phyloP scores from a whole-genome alignment of 208 protist species.

The Acanthamoeba royreba region DNA sequence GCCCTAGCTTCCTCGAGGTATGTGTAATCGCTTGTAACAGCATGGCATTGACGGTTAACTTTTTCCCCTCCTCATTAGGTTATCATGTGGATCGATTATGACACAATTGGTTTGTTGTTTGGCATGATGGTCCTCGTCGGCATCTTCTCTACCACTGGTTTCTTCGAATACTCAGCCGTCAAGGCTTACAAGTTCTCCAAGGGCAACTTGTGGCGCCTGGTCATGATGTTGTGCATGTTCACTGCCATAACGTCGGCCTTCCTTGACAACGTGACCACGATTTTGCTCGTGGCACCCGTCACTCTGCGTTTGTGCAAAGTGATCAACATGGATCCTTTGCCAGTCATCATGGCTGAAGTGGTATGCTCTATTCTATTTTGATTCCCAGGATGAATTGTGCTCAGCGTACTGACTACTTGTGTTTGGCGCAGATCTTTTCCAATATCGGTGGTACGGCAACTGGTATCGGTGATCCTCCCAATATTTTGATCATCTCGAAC shows the following conservation, averaged over 20 bases:
- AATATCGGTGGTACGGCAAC: conserved; percentile 74
- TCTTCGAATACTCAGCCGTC: conserved; percentile 72
- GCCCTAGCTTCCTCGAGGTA: not conserved
- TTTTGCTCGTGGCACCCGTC: conserved; percentile 78
- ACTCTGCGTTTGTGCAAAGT: conserved; percentile 70
- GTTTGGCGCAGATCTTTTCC: too few species aligned
- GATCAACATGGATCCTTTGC: conserved; percentile 71
- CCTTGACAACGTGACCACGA: conserved; percentile 82
- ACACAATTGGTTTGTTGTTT: conserved; percentile 60
- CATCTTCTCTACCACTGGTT: conserved; percentile 69
- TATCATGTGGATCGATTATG: conserved; percentile 68
- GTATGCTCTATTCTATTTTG: too few species aligned
- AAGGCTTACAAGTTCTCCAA: conserved; percentile 63
- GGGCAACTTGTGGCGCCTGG: conserved; percentile 62
- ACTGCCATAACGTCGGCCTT: conserved; percentile 71
- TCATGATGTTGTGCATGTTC: conserved; percentile 51
- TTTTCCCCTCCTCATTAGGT: too few species aligned
- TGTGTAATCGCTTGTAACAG: conserved; percentile 59
- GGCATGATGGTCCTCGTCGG: conserved; percentile 80
- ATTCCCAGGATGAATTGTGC: too few species aligned
- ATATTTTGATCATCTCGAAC: conserved; percentile 73
- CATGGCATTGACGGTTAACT: too few species aligned
- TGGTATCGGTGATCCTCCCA: conserved; percentile 75
- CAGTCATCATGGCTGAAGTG: conserved; percentile 69
- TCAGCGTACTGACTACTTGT: too few species aligned